Evolutionary conservation across 2,329 filamentous ascomycete genomes (phyloP).

Genomic region (Mariannaea elegans): DNA sequence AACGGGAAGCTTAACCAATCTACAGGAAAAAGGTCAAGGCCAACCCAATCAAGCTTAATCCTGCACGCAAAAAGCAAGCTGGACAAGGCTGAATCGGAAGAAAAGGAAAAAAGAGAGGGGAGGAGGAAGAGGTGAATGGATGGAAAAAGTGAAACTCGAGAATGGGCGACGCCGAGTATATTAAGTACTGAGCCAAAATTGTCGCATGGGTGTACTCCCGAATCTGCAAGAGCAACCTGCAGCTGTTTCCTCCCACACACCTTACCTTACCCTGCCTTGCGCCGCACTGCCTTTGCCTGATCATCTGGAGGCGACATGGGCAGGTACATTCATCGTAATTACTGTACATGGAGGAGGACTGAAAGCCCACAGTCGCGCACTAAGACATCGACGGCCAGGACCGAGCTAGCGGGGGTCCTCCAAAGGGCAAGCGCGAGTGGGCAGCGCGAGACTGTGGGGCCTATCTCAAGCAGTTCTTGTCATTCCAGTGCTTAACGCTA

Average conservation of each 20-base stretch:
- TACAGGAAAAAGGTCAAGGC: slow-evolving; percentile 10
- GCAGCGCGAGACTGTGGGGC: slow-evolving; percentile 30
- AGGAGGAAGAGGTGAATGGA: slow-evolving; percentile 6
- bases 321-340: slow-evolving; percentile 13
- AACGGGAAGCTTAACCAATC: slow-evolving; percentile 14
- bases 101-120: slow-evolving; percentile 6
- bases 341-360: slow-evolving; percentile 7
- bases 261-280: slow-evolving; percentile 16
- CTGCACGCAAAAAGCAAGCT: slow-evolving; percentile 37
- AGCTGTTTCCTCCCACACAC: slow-evolving; percentile 16
- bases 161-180: slow-evolving; percentile 21
- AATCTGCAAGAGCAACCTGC: slow-evolving; percentile 15
- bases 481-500: slow-evolving; percentile 32
- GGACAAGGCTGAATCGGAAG: slow-evolving; percentile 22
- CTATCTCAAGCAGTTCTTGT: slow-evolving; percentile 2
- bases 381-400: slow-evolving; percentile 7
- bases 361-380: not conserved
- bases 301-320: slow-evolving; percentile 10
- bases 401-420: slow-evolving; percentile 12
- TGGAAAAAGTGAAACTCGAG: not conserved
- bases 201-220: slow-evolving; percentile 16
- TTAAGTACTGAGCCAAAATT: slow-evolving; percentile 26
- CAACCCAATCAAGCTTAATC: slow-evolving; percentile 29
- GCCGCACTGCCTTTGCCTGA: slow-evolving; percentile 5
- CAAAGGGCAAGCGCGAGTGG: slow-evolving; percentile 18